Conservation (phyloP, 2,329 filamentous ascomycete species). For the Blastomyces percursus region DNA sequence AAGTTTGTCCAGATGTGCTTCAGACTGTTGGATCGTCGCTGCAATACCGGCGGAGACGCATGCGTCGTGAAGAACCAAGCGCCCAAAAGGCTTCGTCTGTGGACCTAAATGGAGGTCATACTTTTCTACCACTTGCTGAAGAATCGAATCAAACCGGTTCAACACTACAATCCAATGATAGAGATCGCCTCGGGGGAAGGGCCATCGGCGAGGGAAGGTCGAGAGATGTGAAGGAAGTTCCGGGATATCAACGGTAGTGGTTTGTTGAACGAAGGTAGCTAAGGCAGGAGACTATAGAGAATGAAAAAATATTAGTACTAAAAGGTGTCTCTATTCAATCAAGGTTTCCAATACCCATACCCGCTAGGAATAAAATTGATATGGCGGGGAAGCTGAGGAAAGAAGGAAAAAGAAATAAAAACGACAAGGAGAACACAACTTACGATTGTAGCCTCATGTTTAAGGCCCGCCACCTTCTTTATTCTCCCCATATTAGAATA, state of each 20-base stretch:
- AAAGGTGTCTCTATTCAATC: background rate
- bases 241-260: constrained; percentile 58
- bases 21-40: constrained; percentile 43
- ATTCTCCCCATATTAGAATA: constrained; percentile 41
- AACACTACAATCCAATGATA: constrained; percentile 97
- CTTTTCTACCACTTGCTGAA: constrained; percentile 67
- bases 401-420: background rate
- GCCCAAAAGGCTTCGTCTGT: constrained; percentile 63
- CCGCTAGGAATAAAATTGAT: background rate
- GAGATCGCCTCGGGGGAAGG: constrained; percentile 85
- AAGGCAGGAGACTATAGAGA: constrained; percentile 68
- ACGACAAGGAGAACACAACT: constrained; percentile 17
- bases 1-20: constrained; percentile 45
- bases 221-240: constrained; percentile 66
- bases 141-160: constrained; percentile 82
- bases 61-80: constrained; percentile 25
- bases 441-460: constrained; percentile 43
- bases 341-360: background rate
- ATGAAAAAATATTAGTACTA: background rate
- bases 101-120: constrained; percentile 74
- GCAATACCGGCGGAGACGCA: constrained; percentile 51
- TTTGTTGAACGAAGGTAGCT: constrained; percentile 63
- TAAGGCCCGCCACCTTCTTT: constrained; percentile 42
- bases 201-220: constrained; percentile 81
- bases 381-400: background rate